phyloP scores from a whole-genome alignment of 2,329 filamentous ascomycete species.

The Diplodia intermedia region DNA sequence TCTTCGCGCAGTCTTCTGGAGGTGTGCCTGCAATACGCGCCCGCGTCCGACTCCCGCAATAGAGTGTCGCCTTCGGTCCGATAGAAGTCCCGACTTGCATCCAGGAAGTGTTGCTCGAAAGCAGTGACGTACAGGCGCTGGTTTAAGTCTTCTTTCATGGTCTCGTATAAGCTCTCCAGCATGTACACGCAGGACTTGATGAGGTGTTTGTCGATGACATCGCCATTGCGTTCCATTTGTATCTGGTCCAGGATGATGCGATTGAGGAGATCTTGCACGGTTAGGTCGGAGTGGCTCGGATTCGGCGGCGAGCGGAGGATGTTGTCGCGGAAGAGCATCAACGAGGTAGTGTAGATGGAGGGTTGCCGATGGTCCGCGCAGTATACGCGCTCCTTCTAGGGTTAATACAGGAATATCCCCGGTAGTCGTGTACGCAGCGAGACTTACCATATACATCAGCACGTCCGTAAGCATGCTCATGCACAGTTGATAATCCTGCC shows the following conservation, averaged over 20 bases:
- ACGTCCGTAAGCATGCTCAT: slow-evolving; percentile 98
- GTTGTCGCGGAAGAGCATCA: slow-evolving; percentile 86
- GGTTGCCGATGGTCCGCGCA: slow-evolving; percentile 74
- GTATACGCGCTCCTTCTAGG: slow-evolving; percentile 75
- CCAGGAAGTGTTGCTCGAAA: slow-evolving; percentile 81
- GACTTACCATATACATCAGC: slow-evolving; percentile 84
- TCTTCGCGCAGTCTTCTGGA: slow-evolving; percentile 80
- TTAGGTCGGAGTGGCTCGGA: slow-evolving; percentile 53
- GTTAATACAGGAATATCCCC: not conserved
- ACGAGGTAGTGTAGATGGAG: slow-evolving; percentile 82
- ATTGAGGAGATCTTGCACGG: slow-evolving; percentile 77
- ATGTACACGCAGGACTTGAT: slow-evolving; percentile 86
- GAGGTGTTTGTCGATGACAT: slow-evolving; percentile 82
- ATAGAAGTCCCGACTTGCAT: slow-evolving; percentile 77
- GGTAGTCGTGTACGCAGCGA: not conserved
- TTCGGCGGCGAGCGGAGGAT: slow-evolving; percentile 69
- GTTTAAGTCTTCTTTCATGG: slow-evolving; percentile 75
- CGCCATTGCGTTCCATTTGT: slow-evolving; percentile 87
- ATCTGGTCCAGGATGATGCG: slow-evolving; percentile 88
- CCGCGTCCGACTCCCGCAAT: slow-evolving; percentile 78
- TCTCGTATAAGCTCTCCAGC: slow-evolving; percentile 87
- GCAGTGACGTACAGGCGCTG: slow-evolving; percentile 82
- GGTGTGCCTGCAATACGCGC: slow-evolving; percentile 80
- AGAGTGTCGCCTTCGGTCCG: slow-evolving; percentile 74
- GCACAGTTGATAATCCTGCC: slow-evolving; percentile 87